Conservation (phyloP, 805 yeast genomes). For the Ogataea paradorogensis region DNA sequence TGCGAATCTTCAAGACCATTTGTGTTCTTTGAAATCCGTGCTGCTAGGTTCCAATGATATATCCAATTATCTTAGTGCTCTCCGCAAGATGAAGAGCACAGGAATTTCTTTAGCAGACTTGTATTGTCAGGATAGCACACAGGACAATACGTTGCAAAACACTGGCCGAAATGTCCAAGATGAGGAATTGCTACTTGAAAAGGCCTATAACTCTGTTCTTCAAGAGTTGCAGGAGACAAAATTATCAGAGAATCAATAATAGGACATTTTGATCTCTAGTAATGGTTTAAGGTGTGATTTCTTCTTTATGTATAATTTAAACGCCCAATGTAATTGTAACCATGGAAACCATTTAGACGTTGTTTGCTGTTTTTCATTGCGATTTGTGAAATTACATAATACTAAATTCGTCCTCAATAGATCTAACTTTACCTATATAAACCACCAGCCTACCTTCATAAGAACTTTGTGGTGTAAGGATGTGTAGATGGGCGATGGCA, state of each 20-base stretch:
- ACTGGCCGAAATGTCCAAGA: neutral
- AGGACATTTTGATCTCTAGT: too few relatives aligned
- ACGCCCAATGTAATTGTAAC: too few relatives aligned
- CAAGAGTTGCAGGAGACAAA: conserved; percentile 17
- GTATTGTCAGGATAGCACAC: conserved; percentile 18
- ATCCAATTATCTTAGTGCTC: conserved; percentile 35
- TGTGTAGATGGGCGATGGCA: too few relatives aligned
- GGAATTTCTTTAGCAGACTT: conserved; percentile 41
- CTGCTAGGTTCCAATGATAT: conserved; percentile 35
- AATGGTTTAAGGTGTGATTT: too few relatives aligned
- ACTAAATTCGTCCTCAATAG: too few relatives aligned
- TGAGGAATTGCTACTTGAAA: conserved; percentile 2
- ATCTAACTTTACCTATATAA: too few relatives aligned
- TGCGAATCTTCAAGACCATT: conserved; percentile 19
- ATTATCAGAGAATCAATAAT: neutral
- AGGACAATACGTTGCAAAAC: conserved; percentile 12
- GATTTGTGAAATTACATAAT: too few relatives aligned
- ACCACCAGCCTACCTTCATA: too few relatives aligned
- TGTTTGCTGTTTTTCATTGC: too few relatives aligned
- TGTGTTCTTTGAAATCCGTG: conserved; percentile 35
- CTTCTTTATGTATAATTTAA: too few relatives aligned
- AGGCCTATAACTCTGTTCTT: conserved; percentile 27
- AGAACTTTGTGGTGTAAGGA: too few relatives aligned
- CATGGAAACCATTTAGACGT: too few relatives aligned
- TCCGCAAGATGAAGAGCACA: conserved; percentile 38